Evolutionary conservation across 2,329 filamentous ascomycete species (phyloP).

Genomic region (Colletotrichum viniferum): DNA sequence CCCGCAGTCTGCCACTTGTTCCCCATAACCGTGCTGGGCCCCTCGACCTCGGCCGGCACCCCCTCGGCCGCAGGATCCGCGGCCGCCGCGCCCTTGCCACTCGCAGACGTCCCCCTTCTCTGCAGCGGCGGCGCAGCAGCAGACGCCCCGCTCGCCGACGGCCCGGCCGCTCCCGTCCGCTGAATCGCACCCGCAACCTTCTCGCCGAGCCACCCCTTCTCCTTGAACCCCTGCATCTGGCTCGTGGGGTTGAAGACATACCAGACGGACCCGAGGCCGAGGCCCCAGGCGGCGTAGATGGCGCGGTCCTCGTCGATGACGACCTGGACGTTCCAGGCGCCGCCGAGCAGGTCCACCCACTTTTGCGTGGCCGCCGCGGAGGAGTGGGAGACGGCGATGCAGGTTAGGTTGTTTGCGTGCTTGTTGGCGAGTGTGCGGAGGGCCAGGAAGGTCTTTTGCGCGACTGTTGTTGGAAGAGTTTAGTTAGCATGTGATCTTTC

Average conservation of each 20-base stretch:
- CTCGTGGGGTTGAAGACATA: constrained; percentile 58
- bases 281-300: constrained; percentile 64
- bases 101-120: constrained; percentile 13
- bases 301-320: constrained; percentile 61
- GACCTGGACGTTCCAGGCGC: constrained; percentile 59
- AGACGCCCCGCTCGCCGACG: neutral
- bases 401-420: constrained; percentile 52
- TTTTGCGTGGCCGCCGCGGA: constrained; percentile 58
- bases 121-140: neutral
- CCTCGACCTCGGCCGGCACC: constrained; percentile 34
- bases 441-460: constrained; percentile 60
- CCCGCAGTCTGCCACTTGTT: constrained; percentile 63
- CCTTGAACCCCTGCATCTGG: constrained; percentile 56
- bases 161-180: constrained; percentile 15
- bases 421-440: constrained; percentile 60
- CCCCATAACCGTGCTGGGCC: constrained; percentile 50
- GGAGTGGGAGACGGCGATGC: constrained; percentile 65
- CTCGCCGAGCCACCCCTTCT: constrained; percentile 59
- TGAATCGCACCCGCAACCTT: constrained; percentile 53
- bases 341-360: constrained; percentile 63
- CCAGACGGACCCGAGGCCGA: constrained; percentile 56
- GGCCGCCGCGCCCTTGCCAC: neutral
- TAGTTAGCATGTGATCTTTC: neutral
- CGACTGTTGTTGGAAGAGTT: constrained; percentile 41
- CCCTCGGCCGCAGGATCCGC: neutral